Base-by-base conservation (phyloP, 768 basidiomycete genomes). In the Pleurotus eryngii region DNA sequence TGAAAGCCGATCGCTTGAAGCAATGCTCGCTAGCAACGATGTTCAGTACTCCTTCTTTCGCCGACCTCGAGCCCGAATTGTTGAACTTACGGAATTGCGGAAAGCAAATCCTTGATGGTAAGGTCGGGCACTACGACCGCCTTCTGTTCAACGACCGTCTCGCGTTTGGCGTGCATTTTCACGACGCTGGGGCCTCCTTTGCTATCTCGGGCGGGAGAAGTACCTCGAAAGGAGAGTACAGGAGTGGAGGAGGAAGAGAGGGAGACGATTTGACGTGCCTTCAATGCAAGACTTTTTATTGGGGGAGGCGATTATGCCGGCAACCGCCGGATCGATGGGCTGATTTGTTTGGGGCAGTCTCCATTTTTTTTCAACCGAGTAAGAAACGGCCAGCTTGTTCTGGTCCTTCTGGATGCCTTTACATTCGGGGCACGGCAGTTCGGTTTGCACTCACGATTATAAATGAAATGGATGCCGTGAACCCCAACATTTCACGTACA, bases 1-100 rank as follows among this genome's bases (percentile, higher is more conserved):
- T 81, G 64, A 95, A 60, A 3, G 92, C 90, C 0, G 92, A 95
- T 59, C 96, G 90, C 76, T 95, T 79, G 74, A 87, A 92, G 77
- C 96, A 98, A 72, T 93, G 93, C 7, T 87, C 62, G 12, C 90
- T 92, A 9, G 60, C 26, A 57, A 56, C 55, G 54, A 54, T 38
- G 53, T 55, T 18, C 24, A 24, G 27, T 47, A 64, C n/a, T 35
- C 30, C 30, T 9, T 9, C 9, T 35, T 3, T 2, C 30, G 8
- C 11, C 7, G 30, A 35, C 30, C 8, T 35, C 8, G 8, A 11
- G 8, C 3, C 11, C 8, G 2, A 35, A 9, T 35, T 42, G 55
- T 39, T 60, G 45, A 27, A 80, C 87, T 61, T 66, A 91, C 84
- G 95, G 95, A 67, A 97, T 95, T 15, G 81, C 84, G 46, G 81